A percentile compares a stretch with the other conserved stretches of the same genome.
Conservation (phyloP, 176 grass and related monocot species). For the Avena eriantha region DNA sequence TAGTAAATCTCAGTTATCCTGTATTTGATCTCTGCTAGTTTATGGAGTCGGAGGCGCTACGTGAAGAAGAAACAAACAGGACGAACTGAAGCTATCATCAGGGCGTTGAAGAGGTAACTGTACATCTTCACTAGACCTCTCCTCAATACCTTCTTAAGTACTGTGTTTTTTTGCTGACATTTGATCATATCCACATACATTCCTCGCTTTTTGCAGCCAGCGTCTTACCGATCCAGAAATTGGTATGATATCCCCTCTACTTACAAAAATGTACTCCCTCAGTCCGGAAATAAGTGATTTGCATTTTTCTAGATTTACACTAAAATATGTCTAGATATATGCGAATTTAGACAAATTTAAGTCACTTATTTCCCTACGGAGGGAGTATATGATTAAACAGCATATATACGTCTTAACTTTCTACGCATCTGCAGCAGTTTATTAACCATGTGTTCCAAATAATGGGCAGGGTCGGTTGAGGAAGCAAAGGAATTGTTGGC, state of each 20-base stretch:
- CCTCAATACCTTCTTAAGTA: background rate
- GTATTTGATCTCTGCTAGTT: constrained; percentile 10
- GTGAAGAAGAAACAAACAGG: constrained; percentile 8
- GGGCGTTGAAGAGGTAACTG: constrained; percentile 19
- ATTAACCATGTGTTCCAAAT: background rate
- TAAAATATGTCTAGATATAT: no score
- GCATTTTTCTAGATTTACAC: no score
- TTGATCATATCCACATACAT: constrained; percentile 15
- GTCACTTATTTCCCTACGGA: no score
- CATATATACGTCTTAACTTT: background rate
- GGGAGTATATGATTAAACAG: constrained; percentile 5
- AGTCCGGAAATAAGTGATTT: no score
- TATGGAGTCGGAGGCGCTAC: background rate
- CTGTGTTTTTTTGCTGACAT: background rate
- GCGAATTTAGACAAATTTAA: no score
- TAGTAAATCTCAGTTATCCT: constrained; percentile 9
- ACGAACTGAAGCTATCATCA: background rate
- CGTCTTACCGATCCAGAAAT: background rate
- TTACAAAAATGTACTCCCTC: background rate
- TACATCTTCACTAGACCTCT: background rate
- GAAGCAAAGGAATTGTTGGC: background rate
- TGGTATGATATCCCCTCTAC: background rate
- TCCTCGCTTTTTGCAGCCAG: constrained; percentile 13
- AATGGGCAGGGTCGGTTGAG: background rate
- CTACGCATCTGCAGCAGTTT: background rate